Conservation (phyloP, 1,284 basidiomycete genomes). For the Boletellus deceptivus region DNA sequence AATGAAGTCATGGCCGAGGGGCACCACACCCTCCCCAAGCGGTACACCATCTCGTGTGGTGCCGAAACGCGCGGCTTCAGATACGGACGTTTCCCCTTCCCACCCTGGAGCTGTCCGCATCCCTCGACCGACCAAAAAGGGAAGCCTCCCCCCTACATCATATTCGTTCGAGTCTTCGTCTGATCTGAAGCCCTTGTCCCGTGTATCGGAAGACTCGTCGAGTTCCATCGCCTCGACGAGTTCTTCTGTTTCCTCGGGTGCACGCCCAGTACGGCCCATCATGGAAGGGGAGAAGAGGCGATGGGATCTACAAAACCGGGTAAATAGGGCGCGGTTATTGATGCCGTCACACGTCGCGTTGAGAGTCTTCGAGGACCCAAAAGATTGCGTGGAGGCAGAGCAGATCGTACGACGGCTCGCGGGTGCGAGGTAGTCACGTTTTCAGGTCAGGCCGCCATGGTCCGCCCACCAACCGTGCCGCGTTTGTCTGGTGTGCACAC, state of each 20-base stretch:
- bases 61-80: conserved; percentile 28
- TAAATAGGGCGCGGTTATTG: conserved; percentile 55
- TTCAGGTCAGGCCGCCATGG: neutral
- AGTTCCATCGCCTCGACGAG: conserved; percentile 18
- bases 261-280: conserved; percentile 18
- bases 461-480: neutral
- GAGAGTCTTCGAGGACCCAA: conserved; percentile 62
- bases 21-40: conserved; percentile 6
- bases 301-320: conserved; percentile 55
- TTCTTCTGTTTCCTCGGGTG: conserved; percentile 25
- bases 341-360: conserved; percentile 56
- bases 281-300: conserved; percentile 54
- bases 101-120: conserved; percentile 8
- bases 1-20: conserved; percentile 8
- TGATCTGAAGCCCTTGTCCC: conserved; percentile 8
- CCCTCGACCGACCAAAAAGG: conserved; percentile 15
- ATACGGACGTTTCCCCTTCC: conserved; percentile 14
- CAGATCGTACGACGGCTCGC: conserved; percentile 31
- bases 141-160: conserved; percentile 30
- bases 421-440: neutral
- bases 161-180: conserved; percentile 13
- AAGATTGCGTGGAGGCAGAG: conserved; percentile 62
- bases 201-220: conserved; percentile 20
- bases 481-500: conserved; percentile 3
- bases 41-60: neutral